Percentiles rank a stretch among this genome's conserved stretches.
phyloP scores from a whole-genome alignment of 2,329 filamentous ascomycete species.

The Cladosporium sp. region DNA sequence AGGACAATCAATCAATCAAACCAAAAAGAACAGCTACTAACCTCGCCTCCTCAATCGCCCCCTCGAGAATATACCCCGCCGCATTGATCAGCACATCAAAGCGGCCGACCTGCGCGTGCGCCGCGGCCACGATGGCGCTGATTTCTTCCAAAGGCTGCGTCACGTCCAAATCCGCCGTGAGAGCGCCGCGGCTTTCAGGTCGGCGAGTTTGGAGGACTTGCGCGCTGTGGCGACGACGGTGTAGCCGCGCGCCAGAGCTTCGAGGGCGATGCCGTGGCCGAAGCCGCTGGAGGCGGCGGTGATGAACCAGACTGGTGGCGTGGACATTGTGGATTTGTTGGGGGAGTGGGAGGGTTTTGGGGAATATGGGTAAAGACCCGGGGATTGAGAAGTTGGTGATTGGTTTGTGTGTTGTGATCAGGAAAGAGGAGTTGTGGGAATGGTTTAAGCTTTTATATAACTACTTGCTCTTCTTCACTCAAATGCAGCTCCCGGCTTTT shows the following conservation, averaged over 20 bases:
- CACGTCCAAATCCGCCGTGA: conserved; percentile 34
- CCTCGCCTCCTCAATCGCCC: conserved; percentile 18
- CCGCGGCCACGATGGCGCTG: conserved; percentile 33
- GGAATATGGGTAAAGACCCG: background rate
- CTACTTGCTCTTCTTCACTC: too few relatives aligned
- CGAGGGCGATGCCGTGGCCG: conserved; percentile 42
- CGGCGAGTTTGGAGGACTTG: conserved; percentile 25
- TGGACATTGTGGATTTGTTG: background rate
- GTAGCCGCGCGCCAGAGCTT: conserved; percentile 40
- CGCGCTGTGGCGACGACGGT: conserved; percentile 44
- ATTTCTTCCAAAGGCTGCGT: conserved; percentile 36
- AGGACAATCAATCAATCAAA: background rate
- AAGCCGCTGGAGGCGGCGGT: conserved; percentile 46
- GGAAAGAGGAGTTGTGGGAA: too few relatives aligned
- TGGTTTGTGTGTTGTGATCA: too few relatives aligned
- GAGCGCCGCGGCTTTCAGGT: conserved; percentile 18
- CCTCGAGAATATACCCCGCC: conserved; percentile 20
- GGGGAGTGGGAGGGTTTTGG: too few relatives aligned
- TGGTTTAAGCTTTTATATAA: too few relatives aligned
- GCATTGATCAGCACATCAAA: conserved; percentile 41
- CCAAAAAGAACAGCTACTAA: background rate
- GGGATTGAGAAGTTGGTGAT: too few relatives aligned
- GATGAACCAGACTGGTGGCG: conserved; percentile 28
- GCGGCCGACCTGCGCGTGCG: conserved; percentile 29
- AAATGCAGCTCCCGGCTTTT: too few relatives aligned